A percentile compares a stretch with the other conserved stretches of the same genome.
Evolutionary conservation across 2,329 filamentous ascomycete species (phyloP).

Genomic region (Apiospora saccharicola): DNA sequence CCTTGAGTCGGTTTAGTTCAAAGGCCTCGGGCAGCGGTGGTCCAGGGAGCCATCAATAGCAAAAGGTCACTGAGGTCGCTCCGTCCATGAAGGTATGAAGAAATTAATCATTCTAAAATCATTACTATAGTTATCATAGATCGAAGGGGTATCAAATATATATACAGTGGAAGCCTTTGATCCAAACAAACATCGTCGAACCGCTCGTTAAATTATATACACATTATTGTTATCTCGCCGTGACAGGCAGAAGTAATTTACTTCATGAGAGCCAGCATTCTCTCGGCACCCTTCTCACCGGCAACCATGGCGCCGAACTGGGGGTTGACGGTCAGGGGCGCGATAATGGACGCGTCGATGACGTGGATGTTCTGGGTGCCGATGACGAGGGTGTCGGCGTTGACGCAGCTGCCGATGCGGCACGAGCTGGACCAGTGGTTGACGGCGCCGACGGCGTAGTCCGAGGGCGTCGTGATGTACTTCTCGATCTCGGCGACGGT

Average conservation of each 20-base stretch:
- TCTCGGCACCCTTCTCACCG: conserved; percentile 58
- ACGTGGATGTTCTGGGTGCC: conserved; percentile 60
- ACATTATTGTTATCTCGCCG: background rate
- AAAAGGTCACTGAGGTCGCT: background rate
- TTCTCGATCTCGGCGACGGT: conserved; percentile 55
- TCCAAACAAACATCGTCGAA: background rate
- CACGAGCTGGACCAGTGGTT: conserved; percentile 63
- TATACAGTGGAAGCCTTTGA: conserved; percentile 6
- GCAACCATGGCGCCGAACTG: conserved; percentile 63
- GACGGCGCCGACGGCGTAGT: conserved; percentile 57
- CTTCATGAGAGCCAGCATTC: conserved; percentile 45
- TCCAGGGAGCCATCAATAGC: conserved; percentile 51
- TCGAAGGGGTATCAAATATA: conserved; percentile 15
- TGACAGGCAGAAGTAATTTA: background rate
- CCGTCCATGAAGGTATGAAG: background rate
- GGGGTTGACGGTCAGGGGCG: conserved; percentile 61
- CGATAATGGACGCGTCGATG: conserved; percentile 57
- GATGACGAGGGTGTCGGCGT: conserved; percentile 53
- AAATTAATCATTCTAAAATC: background rate
- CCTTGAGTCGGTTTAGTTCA: conserved; percentile 70
- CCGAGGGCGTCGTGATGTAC: conserved; percentile 57
- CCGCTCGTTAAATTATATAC: background rate
- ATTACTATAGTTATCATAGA: background rate
- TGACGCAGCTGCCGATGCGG: conserved; percentile 57
- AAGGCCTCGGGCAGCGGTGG: conserved; percentile 75